Base-by-base conservation (phyloP, 192 early-diverging fungal genomes). In the Thamnidium elegans region DNA sequence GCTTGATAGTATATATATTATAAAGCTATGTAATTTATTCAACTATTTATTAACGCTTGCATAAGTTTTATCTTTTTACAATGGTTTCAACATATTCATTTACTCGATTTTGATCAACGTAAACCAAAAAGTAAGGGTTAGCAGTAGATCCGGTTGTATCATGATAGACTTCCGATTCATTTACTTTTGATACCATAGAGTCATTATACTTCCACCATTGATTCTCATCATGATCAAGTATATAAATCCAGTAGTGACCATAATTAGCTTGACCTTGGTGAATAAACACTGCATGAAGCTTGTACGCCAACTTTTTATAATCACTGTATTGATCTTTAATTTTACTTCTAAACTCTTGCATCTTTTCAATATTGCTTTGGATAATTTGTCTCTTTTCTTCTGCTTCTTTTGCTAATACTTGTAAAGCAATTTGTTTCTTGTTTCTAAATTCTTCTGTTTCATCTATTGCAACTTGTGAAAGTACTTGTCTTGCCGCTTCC, bases 231-330 rank as follows among this genome's bases (percentile, higher is more conserved):
- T 75, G 71, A 59, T 92, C 88, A 10, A 80, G 74, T 17, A 92
- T 79, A 42, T 92, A 90, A 2, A 87, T 79, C 90, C 90, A 92
- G 59, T 92, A 92, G 60, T 92, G 90, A 1, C 90, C 90, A 77
- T 85, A 87, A 6, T 82, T 79, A 45, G 84, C 77, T 51, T 70
- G 71, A n/a, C 87, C 88, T 59, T 82, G 82, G 55, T 92, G 90
- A 50, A 90, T 86, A 71, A 92, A 92, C 55, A 90, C 89, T 8
- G 90, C 90, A 64, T 92, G 89, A 53, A 89, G 58, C 0, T 76
- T 78, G 60, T 92, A 92, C 21, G 80, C 72, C 36, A 72, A 70
- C 6, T 69, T 48, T 13, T 42, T 47, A 26, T 82, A 46, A 45
- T 76, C 73, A 15, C 45, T 43, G 42, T 72, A 76, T n/a, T 82